Percentiles rank a stretch among this genome's conserved stretches.
phyloP scores from a whole-genome alignment of 2,329 filamentous ascomycete species.

The Aureobasidium sp. region DNA sequence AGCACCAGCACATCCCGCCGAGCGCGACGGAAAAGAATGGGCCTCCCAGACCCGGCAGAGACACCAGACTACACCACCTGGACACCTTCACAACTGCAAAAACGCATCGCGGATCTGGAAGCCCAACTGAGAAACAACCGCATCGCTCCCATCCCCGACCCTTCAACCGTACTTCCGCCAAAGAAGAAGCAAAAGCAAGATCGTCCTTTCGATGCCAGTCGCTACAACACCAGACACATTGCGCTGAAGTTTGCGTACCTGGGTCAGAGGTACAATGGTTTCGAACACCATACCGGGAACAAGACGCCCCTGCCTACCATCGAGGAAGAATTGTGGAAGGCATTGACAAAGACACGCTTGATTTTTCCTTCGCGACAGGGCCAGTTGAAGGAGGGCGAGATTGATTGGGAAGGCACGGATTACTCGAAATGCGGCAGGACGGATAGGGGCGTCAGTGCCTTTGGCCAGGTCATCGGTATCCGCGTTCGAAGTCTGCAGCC shows the following conservation, averaged over 20 bases:
- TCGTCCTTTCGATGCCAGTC: conserved; percentile 63
- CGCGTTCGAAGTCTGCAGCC: conserved; percentile 72
- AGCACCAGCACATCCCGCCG: not conserved
- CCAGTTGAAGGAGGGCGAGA: conserved; percentile 33
- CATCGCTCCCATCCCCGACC: not conserved
- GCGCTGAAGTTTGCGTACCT: conserved; percentile 92
- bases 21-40: not conserved
- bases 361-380: conserved; percentile 55
- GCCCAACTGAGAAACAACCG: conserved; percentile 42
- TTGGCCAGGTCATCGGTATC: conserved; percentile 87
- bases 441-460: conserved; percentile 87
- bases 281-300: conserved; percentile 72
- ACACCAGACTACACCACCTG: conserved; percentile 4
- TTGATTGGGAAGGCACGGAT: conserved; percentile 76
- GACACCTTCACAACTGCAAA: conserved; percentile 49
- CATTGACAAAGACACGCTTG: conserved; percentile 68
- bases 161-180: not conserved
- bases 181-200: conserved; percentile 24
- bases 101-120: conserved; percentile 60
- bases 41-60: not conserved
- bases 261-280: conserved; percentile 84
- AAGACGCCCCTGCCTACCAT: conserved; percentile 65
- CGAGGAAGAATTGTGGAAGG: conserved; percentile 91
- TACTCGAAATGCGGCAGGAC: conserved; percentile 95
- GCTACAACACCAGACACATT: conserved; percentile 74